phyloP scores from a whole-genome alignment of 2,329 filamentous ascomycete species.

The Colletotrichum higginsianum region DNA sequence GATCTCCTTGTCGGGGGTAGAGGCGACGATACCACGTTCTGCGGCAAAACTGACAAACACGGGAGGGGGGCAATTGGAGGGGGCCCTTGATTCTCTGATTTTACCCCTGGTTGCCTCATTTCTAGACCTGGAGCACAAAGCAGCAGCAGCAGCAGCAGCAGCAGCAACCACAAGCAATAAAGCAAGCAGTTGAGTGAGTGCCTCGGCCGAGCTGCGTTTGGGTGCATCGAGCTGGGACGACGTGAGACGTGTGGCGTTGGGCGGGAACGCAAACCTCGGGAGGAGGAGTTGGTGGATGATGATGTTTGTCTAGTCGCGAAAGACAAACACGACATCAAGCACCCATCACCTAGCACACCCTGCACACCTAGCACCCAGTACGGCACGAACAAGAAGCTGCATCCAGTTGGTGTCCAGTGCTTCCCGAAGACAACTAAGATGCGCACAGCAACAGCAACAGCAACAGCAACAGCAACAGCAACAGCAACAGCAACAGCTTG shows the following conservation, averaged over 20 bases:
- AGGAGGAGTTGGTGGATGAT: not conserved
- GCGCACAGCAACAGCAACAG: not conserved
- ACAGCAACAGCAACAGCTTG: too few relatives aligned
- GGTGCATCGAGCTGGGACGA: constrained; percentile 6
- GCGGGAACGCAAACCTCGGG: constrained; percentile 8
- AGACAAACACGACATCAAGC: not conserved
- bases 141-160: not conserved
- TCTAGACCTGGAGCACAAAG: not conserved
- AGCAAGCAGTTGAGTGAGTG: not conserved
- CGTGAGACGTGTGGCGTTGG: constrained; percentile 11
- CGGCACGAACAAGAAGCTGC: not conserved
- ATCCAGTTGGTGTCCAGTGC: constrained; percentile 13
- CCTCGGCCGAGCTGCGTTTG: constrained; percentile 2
- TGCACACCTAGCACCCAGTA: not conserved
- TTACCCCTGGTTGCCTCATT: not conserved
- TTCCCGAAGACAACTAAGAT: not conserved
- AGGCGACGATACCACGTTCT: constrained; percentile 12
- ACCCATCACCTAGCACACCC: not conserved
- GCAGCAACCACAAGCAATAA: too few relatives aligned
- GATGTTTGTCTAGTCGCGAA: too few relatives aligned
- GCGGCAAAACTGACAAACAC: not conserved
- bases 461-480: too few relatives aligned
- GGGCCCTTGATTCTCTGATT: too few relatives aligned
- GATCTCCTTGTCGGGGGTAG: constrained; percentile 30
- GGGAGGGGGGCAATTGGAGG: constrained; percentile 8